phyloP scores from a whole-genome alignment of 805 yeast genomes.

The Wickerhamomyces pijperi region DNA sequence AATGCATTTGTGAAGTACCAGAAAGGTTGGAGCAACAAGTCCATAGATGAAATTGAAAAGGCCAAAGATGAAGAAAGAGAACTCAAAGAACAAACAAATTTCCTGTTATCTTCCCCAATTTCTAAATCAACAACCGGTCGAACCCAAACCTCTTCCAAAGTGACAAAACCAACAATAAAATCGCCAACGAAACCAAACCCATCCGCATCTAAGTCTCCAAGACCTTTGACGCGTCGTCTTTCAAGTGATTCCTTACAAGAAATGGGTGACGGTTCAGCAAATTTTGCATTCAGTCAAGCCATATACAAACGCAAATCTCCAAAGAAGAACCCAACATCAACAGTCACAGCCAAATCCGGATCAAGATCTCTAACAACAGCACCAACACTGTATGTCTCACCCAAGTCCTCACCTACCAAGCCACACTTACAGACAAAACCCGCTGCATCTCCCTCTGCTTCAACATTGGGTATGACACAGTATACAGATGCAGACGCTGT shows the following conservation, averaged over 20 bases:
- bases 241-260: constrained; percentile 11
- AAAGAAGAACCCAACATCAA: constrained; percentile 16
- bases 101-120: constrained; percentile 17
- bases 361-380: neutral
- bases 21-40: constrained; percentile 20
- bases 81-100: neutral
- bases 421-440: neutral
- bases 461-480: neutral
- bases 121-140: constrained; percentile 7
- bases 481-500: constrained; percentile 27
- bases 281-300: constrained; percentile 27
- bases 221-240: constrained; percentile 5
- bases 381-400: neutral
- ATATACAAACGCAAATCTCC: constrained; percentile 23
- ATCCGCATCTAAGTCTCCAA: constrained; percentile 4
- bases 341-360: neutral
- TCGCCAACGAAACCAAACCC: constrained; percentile 8
- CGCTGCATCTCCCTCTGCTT: constrained; percentile 2
- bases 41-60: constrained; percentile 19
- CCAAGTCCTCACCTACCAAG: neutral
- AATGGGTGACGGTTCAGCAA: constrained; percentile 25
- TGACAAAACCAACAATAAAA: neutral
- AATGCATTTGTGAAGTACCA: constrained; percentile 30
- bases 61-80: constrained; percentile 5
- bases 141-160: neutral